These are phyloP conservation scores for Huntiella moniliformis DNA, from an alignment of 2,329 filamentous ascomycete genomes.

Conservation along the genomic window DNA sequence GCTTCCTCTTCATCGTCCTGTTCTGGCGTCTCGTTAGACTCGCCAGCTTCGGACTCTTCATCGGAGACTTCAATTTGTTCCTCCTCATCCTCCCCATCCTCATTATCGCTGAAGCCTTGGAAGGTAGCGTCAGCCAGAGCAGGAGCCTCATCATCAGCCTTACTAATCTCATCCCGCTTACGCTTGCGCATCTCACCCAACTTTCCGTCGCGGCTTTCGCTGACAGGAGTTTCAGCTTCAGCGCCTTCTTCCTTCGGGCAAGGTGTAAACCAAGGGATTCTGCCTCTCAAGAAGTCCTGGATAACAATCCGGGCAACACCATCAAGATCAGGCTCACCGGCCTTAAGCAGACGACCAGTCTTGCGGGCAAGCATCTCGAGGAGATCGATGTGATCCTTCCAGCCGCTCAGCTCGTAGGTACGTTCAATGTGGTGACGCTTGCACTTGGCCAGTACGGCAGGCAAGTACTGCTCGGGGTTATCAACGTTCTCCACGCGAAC, in stretches of 20 bases:
- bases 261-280: constrained; percentile 89
- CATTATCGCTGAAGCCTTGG: constrained; percentile 27
- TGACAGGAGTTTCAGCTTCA: constrained; percentile 20
- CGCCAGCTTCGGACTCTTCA: constrained; percentile 16
- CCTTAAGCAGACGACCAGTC: constrained; percentile 66
- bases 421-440: constrained; percentile 78
- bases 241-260: constrained; percentile 38
- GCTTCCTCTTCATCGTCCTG: neutral
- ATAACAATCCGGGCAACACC: constrained; percentile 93
- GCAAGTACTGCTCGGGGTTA: constrained; percentile 89
- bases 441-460: constrained; percentile 59
- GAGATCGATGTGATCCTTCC: constrained; percentile 61
- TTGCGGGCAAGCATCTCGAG: constrained; percentile 76
- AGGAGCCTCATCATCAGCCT: constrained; percentile 17
- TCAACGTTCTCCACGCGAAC: constrained; percentile 92
- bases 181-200: constrained; percentile 84
- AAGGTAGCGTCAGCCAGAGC: constrained; percentile 23
- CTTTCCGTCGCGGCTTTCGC: constrained; percentile 57
- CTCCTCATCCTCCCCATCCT: constrained; percentile 22
- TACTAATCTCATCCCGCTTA: constrained; percentile 33
- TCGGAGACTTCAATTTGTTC: constrained; percentile 17
- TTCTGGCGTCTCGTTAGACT: constrained; percentile 13
- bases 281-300: constrained; percentile 88
- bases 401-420: constrained; percentile 76
- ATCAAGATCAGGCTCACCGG: constrained; percentile 87